Conservation (phyloP, 805 yeast species). For the Wickerhamomyces mucosus region DNA sequence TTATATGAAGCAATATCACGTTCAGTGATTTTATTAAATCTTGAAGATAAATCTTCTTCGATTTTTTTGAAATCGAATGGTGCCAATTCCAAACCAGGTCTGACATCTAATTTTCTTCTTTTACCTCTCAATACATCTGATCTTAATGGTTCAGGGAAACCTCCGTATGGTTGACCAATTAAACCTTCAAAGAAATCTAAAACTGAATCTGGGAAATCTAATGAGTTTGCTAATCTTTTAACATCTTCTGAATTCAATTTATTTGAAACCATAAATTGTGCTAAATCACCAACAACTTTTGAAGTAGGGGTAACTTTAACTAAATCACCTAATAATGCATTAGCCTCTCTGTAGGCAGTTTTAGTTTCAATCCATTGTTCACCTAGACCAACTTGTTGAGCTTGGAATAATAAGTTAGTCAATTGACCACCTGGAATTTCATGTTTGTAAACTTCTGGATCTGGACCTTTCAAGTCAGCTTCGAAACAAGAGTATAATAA, state of each 20-base stretch:
- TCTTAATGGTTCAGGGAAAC: constrained; percentile 99
- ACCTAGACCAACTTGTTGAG: constrained; percentile 97
- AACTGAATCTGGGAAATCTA: constrained; percentile 98
- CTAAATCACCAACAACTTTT: constrained; percentile 98
- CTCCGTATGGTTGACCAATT: constrained; percentile 99
- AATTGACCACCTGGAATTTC: constrained; percentile 99
- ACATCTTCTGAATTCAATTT: constrained; percentile 83
- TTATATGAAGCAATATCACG: constrained; percentile 89
- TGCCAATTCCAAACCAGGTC: constrained; percentile 87
- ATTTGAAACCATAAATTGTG: constrained; percentile 99
- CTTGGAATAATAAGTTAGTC: constrained; percentile 96
- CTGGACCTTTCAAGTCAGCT: constrained; percentile 98
- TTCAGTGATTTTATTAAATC: constrained; percentile 77
- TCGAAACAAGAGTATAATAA: constrained; percentile 92
- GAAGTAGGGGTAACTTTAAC: constrained; percentile 99
- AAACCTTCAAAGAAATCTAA: constrained; percentile 98
- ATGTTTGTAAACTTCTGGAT: constrained; percentile 96
- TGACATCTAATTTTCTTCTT: constrained; percentile 77
- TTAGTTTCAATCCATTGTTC: constrained; percentile 95
- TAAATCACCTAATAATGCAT: constrained; percentile 84
- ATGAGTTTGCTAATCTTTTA: constrained; percentile 71
- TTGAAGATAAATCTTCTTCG: constrained; percentile 60
- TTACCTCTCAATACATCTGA: constrained; percentile 83
- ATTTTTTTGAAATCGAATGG: constrained; percentile 75
- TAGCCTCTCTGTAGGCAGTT: constrained; percentile 88